Evolutionary conservation across 106 monocot species (phyloP), one percentile per base, ranked within the genome.

Genomic region (Phalaenopsis equestris): DNA sequence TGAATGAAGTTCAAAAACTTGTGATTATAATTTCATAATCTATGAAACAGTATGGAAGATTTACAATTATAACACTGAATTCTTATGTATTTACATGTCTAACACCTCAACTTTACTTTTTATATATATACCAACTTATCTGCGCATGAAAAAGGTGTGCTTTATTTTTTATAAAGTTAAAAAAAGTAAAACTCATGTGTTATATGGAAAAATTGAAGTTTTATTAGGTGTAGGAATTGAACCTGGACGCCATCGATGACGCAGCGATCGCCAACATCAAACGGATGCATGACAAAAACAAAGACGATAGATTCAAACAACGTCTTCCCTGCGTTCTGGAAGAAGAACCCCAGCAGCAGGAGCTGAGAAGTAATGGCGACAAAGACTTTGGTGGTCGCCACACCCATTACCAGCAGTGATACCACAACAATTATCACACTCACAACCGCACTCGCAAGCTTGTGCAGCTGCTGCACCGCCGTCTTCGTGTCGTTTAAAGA

Each of bases 201-300:
- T 30, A 30, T 30, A 30, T 30, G 30, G 0, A 30, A 30, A 30
- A 30, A 30, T 30, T 30, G 30, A 30, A 30, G 30, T 30, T 30
- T 30, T 7, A 48, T 48, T 48, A 48, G 11, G 48, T 48, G 48
- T 48, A 11, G 42, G 61, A n/a, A 80, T 77, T 2, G 70, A 82
- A 96, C 94, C 90, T 97, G 94, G 8, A 89, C 83, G 55, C 92
- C 92, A 83, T 91, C 92, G 46, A 94, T 83, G 41, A 94, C 90
- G 68, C 92, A 94, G 9, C 92, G 92, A 75, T 98, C 94, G 8
- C 94, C 94, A 72, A 92, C 94, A 87, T 98, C 97, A 84, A 92
- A 98, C 24, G 97, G 97, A 74, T 98, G 96, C 90, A 92, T 94
- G 10, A 97, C 80, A 79, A 98, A 98, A 16, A 94, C 90, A 55